Evolutionary conservation across 768 basidiomycete genomes (phyloP).

Genomic region (Tricholoma bakamatsutake): DNA sequence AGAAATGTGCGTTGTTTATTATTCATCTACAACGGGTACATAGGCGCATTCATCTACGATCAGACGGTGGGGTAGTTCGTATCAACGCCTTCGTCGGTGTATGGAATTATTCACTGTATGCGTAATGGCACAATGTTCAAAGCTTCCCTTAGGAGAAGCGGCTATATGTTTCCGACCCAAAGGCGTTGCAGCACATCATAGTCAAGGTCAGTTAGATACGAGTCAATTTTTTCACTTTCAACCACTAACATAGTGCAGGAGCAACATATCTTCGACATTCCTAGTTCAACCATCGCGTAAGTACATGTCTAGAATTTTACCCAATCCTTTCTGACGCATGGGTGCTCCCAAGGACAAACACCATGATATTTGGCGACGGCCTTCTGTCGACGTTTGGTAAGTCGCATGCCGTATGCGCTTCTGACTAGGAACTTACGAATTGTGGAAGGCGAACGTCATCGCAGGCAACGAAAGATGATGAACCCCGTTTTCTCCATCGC

Average conservation of each 20-base stretch:
- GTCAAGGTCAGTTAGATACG: too few relatives aligned
- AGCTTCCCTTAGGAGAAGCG: too few relatives aligned
- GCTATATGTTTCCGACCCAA: background rate
- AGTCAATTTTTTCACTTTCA: too few relatives aligned
- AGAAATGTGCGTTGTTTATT: background rate
- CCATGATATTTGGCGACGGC: conserved; percentile 1
- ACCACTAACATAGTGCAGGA: too few relatives aligned
- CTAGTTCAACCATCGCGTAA: too few relatives aligned
- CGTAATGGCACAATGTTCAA: too few relatives aligned
- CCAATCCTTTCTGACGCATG: background rate
- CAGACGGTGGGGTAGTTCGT: background rate
- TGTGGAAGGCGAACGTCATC: conserved; percentile 10
- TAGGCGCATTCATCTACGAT: background rate
- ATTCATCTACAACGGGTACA: background rate
- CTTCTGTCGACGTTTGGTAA: conserved; percentile 5
- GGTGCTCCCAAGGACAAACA: background rate
- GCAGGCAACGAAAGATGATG: background rate
- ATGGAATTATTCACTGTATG: background rate
- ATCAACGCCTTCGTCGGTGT: background rate
- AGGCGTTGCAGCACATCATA: background rate
- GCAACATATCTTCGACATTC: too few relatives aligned
- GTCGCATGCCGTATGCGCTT: background rate
- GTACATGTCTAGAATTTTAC: background rate
- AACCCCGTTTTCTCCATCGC: conserved; percentile 15
- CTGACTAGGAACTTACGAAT: background rate